These are phyloP conservation scores for Picochlorum sp. DNA, from an alignment of 139 green algal species.

Conservation along the genomic window DNA sequence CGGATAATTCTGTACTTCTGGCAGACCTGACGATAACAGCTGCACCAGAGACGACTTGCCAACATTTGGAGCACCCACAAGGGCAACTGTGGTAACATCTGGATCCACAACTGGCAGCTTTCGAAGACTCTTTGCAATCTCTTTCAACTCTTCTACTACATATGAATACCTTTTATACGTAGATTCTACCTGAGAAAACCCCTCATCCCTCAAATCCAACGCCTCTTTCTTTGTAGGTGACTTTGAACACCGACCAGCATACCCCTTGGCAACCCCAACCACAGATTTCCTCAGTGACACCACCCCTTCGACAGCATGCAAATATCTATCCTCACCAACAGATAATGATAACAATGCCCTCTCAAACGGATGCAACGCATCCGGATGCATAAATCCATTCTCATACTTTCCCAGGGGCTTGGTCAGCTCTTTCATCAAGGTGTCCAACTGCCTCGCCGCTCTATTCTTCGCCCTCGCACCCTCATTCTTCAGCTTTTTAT, in stretches of 20 bases:
- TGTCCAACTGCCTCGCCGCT: slow-evolving; percentile 59
- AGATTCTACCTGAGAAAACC: slow-evolving; percentile 44
- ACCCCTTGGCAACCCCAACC: slow-evolving; percentile 63
- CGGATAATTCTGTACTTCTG: slow-evolving; percentile 93
- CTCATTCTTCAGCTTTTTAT: slow-evolving; percentile 60
- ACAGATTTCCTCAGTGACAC: slow-evolving; percentile 15
- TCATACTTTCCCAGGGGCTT: slow-evolving; percentile 45
- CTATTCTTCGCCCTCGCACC: slow-evolving; percentile 58
- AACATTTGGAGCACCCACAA: slow-evolving; percentile 88
- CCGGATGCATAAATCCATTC: slow-evolving; percentile 51
- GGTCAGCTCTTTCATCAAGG: slow-evolving; percentile 58
- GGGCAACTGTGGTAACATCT: slow-evolving; percentile 63
- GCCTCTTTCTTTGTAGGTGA: slow-evolving; percentile 61
- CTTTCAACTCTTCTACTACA: slow-evolving; percentile 62
- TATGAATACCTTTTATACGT: slow-evolving; percentile 28
- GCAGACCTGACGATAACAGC: slow-evolving; percentile 68
- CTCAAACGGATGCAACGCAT: slow-evolving; percentile 84
- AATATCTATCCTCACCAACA: slow-evolving; percentile 55
- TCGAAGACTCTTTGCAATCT: slow-evolving; percentile 62
- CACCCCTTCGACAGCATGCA: slow-evolving; percentile 39
- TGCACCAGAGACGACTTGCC: slow-evolving; percentile 89
- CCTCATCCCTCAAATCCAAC: slow-evolving; percentile 47
- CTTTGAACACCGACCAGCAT: slow-evolving; percentile 44
- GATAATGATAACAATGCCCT: slow-evolving; percentile 81
- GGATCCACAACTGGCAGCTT: slow-evolving; percentile 77